Evolutionary conservation across 2,329 filamentous ascomycete genomes (phyloP).

Genomic region (Knoxdaviesia capensis): DNA sequence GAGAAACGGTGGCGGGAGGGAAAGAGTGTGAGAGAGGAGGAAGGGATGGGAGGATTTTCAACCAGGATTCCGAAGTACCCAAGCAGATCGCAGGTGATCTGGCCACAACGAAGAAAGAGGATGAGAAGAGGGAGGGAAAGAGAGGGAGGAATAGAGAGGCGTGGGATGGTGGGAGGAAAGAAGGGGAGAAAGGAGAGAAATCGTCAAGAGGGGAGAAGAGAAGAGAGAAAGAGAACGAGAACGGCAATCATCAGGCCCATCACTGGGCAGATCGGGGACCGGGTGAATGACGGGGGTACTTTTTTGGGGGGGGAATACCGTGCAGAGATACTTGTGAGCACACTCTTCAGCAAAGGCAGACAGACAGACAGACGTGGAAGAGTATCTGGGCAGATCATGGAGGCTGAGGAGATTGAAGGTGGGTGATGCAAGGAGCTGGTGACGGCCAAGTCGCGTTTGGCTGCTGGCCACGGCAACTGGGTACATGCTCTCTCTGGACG

Average conservation of each 20-base stretch:
- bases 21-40: not conserved
- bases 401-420: not conserved
- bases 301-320: no score
- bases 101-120: no score
- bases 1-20: not conserved
- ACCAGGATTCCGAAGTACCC: no score
- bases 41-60: not conserved
- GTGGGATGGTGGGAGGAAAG: not conserved
- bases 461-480: no score
- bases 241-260: slow-evolving; percentile 5
- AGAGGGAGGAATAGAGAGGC: not conserved
- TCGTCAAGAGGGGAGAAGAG: slow-evolving; percentile 3
- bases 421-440: not conserved
- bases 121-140: not conserved
- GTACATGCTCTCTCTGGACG: no score
- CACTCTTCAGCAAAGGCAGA: not conserved
- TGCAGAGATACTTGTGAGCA: not conserved
- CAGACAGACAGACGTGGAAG: not conserved
- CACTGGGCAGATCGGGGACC: no score
- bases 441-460: not conserved
- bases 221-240: not conserved
- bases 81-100: no score
- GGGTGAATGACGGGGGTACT: no score
- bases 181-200: not conserved
- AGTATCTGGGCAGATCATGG: not conserved